Evolutionary conservation across 1,284 basidiomycete genomes (phyloP).

Genomic region (Microbotryum scabiosae): DNA sequence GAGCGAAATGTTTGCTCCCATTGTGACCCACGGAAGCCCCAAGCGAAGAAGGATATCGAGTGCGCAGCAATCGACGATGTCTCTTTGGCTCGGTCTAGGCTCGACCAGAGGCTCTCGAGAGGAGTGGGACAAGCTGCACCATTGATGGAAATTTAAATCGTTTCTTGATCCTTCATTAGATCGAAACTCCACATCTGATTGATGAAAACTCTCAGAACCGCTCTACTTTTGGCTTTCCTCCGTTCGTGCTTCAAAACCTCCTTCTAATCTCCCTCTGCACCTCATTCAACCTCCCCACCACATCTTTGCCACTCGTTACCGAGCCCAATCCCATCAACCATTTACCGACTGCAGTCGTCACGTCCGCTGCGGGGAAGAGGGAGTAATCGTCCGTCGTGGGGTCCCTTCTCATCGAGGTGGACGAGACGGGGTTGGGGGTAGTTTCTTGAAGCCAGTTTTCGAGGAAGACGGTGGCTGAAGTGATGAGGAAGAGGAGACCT

Average conservation of each 20-base stretch:
- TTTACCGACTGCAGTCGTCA: slow-evolving; percentile 26
- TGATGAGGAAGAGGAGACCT: slow-evolving; percentile 65
- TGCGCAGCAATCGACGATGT: too few species aligned
- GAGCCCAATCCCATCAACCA: slow-evolving; percentile 24
- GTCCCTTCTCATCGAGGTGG: neutral
- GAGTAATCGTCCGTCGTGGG: neutral
- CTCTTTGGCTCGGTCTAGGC: too few species aligned
- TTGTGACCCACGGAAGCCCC: too few species aligned
- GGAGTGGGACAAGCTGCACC: too few species aligned
- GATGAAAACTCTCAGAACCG: too few species aligned
- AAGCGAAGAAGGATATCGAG: too few species aligned
- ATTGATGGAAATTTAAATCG: too few species aligned
- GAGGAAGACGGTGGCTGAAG: slow-evolving; percentile 65
- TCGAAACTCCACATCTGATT: too few species aligned
- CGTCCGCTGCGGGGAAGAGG: slow-evolving; percentile 26
- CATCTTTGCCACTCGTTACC: slow-evolving; percentile 4
- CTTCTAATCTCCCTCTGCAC: slow-evolving; percentile 22
- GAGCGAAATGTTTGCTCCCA: too few species aligned
- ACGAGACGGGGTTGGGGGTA: slow-evolving; percentile 28
- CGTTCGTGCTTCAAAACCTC: slow-evolving; percentile 7
- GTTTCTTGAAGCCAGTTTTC: slow-evolving; percentile 67
- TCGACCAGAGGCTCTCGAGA: too few species aligned
- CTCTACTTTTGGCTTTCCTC: too few species aligned
- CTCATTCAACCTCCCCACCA: slow-evolving; percentile 19
- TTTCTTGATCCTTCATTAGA: too few species aligned